A percentile compares a stretch with the other conserved stretches of the same genome.
Evolutionary conservation across 2,329 filamentous ascomycete genomes (phyloP).

Genomic region (Xylariaceae sp.): DNA sequence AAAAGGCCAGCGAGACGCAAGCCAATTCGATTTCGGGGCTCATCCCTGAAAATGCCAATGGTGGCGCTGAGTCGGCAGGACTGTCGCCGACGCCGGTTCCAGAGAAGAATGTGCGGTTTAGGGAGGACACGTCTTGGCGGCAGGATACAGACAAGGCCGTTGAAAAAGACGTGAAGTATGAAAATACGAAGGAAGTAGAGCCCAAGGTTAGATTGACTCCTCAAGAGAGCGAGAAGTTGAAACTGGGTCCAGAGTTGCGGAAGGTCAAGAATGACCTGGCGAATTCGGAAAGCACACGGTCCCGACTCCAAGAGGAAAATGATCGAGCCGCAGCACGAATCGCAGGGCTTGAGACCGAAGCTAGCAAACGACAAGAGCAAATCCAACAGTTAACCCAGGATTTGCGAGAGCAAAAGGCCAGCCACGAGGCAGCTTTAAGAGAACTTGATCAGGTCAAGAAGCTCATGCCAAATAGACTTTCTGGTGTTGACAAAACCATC

Average conservation of each 20-base stretch:
- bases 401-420: neutral
- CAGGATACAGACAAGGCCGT: neutral
- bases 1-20: neutral
- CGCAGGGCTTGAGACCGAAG: neutral
- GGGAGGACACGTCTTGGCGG: neutral
- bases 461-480: neutral
- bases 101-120: neutral
- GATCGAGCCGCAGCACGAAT: neutral
- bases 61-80: neutral
- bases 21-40: neutral
- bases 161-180: neutral
- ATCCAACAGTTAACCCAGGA: neutral
- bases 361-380: neutral
- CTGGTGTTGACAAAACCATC: neutral
- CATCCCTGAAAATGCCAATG: neutral
- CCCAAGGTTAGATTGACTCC: neutral
- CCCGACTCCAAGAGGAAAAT: neutral
- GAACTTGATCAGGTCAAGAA: neutral
- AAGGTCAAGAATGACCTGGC: neutral
- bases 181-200: neutral
- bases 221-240: neutral
- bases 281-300: neutral
- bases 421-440: neutral
- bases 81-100: neutral
- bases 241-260: neutral